Percentiles rank a stretch among this genome's conserved stretches.
These are phyloP conservation scores for Rhododendron henanense DNA, from an alignment of 148 eudicot species.

Conservation along the genomic window DNA sequence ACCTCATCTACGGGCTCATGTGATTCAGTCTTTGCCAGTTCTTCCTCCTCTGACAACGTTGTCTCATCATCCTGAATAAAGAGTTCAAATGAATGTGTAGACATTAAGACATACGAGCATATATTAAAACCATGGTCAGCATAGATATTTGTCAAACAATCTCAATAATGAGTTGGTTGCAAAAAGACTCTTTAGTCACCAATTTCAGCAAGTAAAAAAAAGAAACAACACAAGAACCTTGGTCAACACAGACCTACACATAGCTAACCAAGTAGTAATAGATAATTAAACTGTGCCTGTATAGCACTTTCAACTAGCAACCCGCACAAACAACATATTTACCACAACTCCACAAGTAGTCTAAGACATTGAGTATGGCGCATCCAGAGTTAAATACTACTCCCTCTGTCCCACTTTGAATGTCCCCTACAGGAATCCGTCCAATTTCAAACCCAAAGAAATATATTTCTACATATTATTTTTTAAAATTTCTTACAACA, in stretches of 20 bases:
- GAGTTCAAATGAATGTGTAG: not conserved
- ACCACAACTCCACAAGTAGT: not conserved
- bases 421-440: too few relatives aligned
- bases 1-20: conserved; percentile 74
- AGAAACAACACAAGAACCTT: not conserved
- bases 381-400: not conserved
- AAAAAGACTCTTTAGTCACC: not conserved
- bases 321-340: not conserved
- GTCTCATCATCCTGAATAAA: conserved; percentile 88
- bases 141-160: not conserved
- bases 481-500: too few relatives aligned
- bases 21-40: conserved; percentile 68
- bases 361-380: not conserved
- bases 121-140: not conserved
- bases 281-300: not conserved
- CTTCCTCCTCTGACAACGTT: conserved; percentile 91
- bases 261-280: not conserved
- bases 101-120: not conserved
- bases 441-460: too few relatives aligned
- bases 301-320: not conserved
- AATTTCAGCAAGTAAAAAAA: not conserved
- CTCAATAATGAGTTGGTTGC: not conserved
- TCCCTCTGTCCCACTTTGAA: too few relatives aligned
- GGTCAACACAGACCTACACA: not conserved
- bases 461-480: too few relatives aligned